Conservation (phyloP, 2,329 filamentous ascomycete species). For the Tolypocladium album region DNA sequence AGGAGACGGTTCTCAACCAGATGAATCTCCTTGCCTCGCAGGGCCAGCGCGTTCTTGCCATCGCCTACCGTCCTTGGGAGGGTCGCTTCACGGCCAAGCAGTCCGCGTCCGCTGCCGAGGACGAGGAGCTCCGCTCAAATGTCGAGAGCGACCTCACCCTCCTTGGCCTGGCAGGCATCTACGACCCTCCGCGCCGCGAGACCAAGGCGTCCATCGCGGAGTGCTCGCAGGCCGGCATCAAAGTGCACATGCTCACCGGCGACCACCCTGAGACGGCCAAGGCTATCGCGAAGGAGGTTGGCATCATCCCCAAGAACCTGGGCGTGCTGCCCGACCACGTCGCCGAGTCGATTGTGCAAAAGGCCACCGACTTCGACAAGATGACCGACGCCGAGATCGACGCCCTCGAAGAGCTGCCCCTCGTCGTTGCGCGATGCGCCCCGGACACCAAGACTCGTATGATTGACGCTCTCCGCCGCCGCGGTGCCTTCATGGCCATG, state of each 20-base stretch:
- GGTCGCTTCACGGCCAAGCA: conserved; percentile 33
- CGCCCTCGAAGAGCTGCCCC: conserved; percentile 59
- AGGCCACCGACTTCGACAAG: conserved; percentile 68
- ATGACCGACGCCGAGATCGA: conserved; percentile 69
- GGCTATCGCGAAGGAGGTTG: conserved; percentile 69
- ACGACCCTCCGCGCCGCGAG: conserved; percentile 76
- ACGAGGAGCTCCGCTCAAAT: conserved; percentile 40
- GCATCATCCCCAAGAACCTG: conserved; percentile 59
- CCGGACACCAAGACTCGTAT: conserved; percentile 83
- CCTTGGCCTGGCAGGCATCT: conserved; percentile 74
- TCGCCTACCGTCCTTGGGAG: conserved; percentile 53
- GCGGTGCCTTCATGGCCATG: conserved; percentile 71
- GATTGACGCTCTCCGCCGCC: conserved; percentile 77
- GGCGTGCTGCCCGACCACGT: conserved; percentile 48
- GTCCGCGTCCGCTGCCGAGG: conserved; percentile 21
- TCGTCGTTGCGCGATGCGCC: conserved; percentile 76
- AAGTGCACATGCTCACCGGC: conserved; percentile 76
- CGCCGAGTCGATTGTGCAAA: conserved; percentile 61
- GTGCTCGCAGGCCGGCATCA: conserved; percentile 64
- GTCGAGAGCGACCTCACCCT: conserved; percentile 63
- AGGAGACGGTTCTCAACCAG: conserved; percentile 38
- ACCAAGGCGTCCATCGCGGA: conserved; percentile 61
- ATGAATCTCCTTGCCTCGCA: conserved; percentile 52
- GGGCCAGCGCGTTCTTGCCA: conserved; percentile 61
- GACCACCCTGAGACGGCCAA: conserved; percentile 71